Base-by-base conservation (phyloP, 306 rosid species). In the Citrullus colocynthis region DNA sequence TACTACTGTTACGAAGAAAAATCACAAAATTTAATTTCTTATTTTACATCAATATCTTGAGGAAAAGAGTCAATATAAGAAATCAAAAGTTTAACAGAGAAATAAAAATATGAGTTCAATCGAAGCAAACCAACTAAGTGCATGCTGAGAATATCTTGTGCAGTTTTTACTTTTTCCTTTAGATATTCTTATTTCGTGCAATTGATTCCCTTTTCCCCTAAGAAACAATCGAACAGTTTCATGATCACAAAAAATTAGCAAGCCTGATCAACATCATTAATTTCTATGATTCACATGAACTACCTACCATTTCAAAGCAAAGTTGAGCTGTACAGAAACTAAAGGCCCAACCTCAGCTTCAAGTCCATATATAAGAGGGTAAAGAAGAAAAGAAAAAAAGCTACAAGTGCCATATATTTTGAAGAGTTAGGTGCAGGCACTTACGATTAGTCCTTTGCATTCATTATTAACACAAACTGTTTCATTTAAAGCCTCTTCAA, bases 381-480 rank as follows among this genome's bases (percentile, higher is more conserved):
- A 18, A 67, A 64, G 45, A 55, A 60, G 59, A 55, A 48, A 48
- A 52, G 16, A 60, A 60, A 56, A 56, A 76, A 42, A 48, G 54
- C n/a, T 48, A 20, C 30, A 48, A 13, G 77, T 24, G 56, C 24
- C 55, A 72, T 48, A 32, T 11, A 39, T 24, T 62, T 74, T 12
- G 37, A 41, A 24, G 30, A 61, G 45, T 42, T 78, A 3, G 74
- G 71, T 41, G 45, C 58, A 54, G 44, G 73, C 32, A 59, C 93
- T 89, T 86, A 90, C 99, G n/a, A 85, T 88, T 75, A 92, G 86
- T 66, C 99, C 99, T 7, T 70, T 71, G 85, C 99, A 95, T 48
- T 87, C 83, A 37, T 89, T 21, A 24, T 52, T 65, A 64, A 89
- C 49, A 79, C 97, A 95, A 77, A 92, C 96, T 44, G 92, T 92